Conservation (phyloP, 768 basidiomycete genomes). For the Coprinellus aureogranulatus region DNA sequence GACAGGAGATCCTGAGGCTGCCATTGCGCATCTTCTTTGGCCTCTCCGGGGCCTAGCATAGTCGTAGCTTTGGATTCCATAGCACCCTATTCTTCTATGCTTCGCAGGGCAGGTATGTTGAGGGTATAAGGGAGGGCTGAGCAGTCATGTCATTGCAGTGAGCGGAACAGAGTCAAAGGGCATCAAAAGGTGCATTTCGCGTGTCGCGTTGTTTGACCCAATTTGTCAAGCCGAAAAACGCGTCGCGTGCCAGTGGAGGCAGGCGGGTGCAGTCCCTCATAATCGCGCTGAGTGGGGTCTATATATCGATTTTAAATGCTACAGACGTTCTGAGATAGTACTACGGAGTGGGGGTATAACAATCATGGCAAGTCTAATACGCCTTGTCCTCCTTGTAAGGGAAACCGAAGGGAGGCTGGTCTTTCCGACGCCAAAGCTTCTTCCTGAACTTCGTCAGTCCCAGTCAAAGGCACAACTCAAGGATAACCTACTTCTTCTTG, state of each 20-base stretch:
- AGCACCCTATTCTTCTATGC: neutral
- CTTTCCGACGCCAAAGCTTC: slow-evolving; percentile 88
- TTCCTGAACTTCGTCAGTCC: slow-evolving; percentile 48
- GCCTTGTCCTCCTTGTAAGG: slow-evolving; percentile 72
- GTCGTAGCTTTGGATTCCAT: neutral
- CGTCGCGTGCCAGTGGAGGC: neutral
- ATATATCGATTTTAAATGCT: neutral
- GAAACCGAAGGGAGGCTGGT: slow-evolving; percentile 82
- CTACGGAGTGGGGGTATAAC: neutral
- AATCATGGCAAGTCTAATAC: neutral
- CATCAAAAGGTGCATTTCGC: neutral
- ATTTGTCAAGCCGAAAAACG: neutral
- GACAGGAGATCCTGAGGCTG: too few species aligned
- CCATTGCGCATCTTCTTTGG: too few species aligned
- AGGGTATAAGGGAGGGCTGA: neutral
- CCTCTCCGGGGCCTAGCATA: too few species aligned
- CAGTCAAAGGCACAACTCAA: neutral
- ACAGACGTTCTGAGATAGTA: neutral
- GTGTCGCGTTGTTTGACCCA: neutral
- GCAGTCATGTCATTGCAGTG: neutral
- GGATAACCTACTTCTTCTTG: slow-evolving; percentile 82
- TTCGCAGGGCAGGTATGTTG: neutral
- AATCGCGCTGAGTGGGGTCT: neutral
- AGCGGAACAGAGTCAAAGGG: neutral
- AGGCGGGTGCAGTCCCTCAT: too few species aligned